Evolutionary conservation across 1,139 yeast species (phyloP).

Genomic region (Yamadazyma triangularis): DNA sequence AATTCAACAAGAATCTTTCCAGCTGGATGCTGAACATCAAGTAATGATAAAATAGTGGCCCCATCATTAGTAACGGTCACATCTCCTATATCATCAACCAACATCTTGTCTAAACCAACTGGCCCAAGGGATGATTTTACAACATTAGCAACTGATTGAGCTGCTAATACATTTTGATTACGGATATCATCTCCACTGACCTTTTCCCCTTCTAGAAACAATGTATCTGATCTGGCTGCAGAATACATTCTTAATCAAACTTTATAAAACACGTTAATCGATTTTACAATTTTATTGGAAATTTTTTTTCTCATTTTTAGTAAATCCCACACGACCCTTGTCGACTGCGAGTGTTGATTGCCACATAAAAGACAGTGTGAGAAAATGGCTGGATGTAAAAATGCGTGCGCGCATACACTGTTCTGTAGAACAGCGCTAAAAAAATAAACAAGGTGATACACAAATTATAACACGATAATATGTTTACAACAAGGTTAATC

Average conservation of each 20-base stretch:
- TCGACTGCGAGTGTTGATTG: no score
- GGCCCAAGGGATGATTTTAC: slow-evolving; percentile 97
- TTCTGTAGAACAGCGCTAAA: no score
- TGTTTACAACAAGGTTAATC: no score
- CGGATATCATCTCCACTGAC: slow-evolving; percentile 95
- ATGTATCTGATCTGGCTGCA: slow-evolving; percentile 83
- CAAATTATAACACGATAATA: no score
- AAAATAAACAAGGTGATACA: no score
- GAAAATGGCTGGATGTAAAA: no score
- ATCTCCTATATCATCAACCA: slow-evolving; percentile 98
- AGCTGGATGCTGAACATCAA: slow-evolving; percentile 98
- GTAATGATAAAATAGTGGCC: slow-evolving; percentile 84
- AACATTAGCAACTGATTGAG: slow-evolving; percentile 95
- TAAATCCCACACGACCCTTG: background rate
- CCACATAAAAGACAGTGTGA: no score
- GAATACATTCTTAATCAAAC: slow-evolving; percentile 29
- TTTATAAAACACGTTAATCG: background rate
- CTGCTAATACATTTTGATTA: slow-evolving; percentile 93
- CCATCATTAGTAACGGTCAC: slow-evolving; percentile 99
- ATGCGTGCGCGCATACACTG: no score
- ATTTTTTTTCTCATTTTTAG: background rate
- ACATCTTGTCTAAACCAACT: slow-evolving; percentile 96
- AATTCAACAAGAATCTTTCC: slow-evolving; percentile 95
- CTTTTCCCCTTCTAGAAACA: slow-evolving; percentile 94
- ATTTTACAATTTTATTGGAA: background rate